Percentiles rank a stretch among this genome's conserved stretches.
Evolutionary conservation across 495 filamentous ascomycete genomes (phyloP).

Genomic region (Achaetomiella virescens): DNA sequence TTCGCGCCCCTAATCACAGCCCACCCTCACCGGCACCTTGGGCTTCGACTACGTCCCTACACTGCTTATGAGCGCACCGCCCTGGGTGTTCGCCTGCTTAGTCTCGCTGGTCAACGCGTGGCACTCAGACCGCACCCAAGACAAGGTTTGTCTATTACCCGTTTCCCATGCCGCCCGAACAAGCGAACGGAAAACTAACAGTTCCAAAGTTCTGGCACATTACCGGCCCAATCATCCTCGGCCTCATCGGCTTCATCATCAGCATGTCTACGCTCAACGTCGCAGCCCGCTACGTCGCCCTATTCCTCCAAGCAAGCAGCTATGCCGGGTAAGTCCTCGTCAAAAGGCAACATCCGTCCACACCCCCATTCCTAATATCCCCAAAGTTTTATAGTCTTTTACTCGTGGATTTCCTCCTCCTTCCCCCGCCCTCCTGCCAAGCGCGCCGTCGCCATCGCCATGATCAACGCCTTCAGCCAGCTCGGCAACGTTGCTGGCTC

Average conservation of each 20-base stretch:
- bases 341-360: background rate
- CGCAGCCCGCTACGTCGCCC: slow-evolving; percentile 66
- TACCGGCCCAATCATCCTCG: slow-evolving; percentile 57
- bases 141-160: slow-evolving; percentile 35
- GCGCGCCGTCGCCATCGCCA: slow-evolving; percentile 68
- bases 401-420: slow-evolving; percentile 70
- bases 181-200: slow-evolving; percentile 3
- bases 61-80: slow-evolving; percentile 68
- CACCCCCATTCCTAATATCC: background rate
- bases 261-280: slow-evolving; percentile 58
- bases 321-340: slow-evolving; percentile 41
- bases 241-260: slow-evolving; percentile 65
- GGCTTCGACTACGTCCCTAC: slow-evolving; percentile 62
- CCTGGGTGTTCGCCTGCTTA: slow-evolving; percentile 63
- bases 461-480: slow-evolving; percentile 73
- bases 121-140: slow-evolving; percentile 68
- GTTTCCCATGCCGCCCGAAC: background rate
- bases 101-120: slow-evolving; percentile 64
- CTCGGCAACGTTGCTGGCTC: slow-evolving; percentile 63
- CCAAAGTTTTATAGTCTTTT: slow-evolving; percentile 57
- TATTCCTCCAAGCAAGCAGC: slow-evolving; percentile 60
- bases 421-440: slow-evolving; percentile 73
- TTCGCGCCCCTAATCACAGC: too few species aligned
- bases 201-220: slow-evolving; percentile 62
- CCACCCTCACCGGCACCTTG: slow-evolving; percentile 69